Conservation (phyloP, 2,329 filamentous ascomycete species). For the Botrytis medusae region DNA sequence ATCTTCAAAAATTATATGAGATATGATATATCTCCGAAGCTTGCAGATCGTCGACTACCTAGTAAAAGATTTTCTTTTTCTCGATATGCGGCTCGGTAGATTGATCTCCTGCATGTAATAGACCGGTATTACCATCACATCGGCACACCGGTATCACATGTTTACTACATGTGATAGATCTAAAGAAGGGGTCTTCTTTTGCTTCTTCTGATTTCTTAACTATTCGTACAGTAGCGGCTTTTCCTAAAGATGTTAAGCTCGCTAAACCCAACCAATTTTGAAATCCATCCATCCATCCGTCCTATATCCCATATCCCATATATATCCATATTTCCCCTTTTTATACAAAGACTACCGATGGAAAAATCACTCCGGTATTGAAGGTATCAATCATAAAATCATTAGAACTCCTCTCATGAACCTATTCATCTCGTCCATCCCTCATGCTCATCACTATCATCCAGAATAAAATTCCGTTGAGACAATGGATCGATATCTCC, state of each 20-base stretch:
- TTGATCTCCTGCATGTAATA: not conserved
- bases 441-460: conserved; percentile 17
- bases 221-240: not conserved
- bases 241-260: not conserved
- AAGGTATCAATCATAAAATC: conserved; percentile 13
- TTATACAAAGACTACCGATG: not conserved
- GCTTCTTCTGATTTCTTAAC: not conserved
- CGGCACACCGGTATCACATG: not conserved
- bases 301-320: not conserved
- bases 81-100: not conserved
- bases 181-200: not conserved
- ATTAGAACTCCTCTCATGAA: not conserved
- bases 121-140: not conserved
- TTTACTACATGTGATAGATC: not conserved
- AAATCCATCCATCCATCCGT: not conserved
- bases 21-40: not conserved
- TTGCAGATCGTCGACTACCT: not conserved
- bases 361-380: not conserved
- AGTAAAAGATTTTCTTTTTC: not conserved
- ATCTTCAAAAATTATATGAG: not conserved
- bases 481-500: not conserved
- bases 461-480: conserved; percentile 12
- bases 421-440: not conserved
- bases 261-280: not conserved
- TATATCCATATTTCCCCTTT: not conserved